Conservation (phyloP, 192 early-diverging fungal genomes). For the Rhizoclosmatium sp. region DNA sequence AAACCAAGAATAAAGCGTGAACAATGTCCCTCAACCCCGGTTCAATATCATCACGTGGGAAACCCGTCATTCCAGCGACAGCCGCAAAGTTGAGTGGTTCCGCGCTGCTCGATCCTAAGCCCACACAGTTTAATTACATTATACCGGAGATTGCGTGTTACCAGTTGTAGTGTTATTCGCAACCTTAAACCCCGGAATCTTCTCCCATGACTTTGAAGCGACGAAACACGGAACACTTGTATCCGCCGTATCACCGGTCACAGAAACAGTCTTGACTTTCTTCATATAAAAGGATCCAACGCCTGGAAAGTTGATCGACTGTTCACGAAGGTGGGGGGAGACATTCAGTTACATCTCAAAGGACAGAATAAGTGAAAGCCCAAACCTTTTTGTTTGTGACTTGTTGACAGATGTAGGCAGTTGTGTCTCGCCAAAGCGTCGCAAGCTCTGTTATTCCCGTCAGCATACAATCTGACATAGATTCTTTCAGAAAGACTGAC, state of each 20-base stretch:
- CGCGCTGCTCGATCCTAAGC: conserved; percentile 35
- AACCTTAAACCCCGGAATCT: conserved; percentile 51
- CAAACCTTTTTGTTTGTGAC: conserved; percentile 45
- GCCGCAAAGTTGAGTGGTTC: conserved; percentile 57
- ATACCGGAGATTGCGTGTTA: neutral
- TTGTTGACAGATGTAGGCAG: conserved; percentile 35
- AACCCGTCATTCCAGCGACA: conserved; percentile 40
- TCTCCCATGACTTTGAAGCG: conserved; percentile 53
- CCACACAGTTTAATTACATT: neutral
- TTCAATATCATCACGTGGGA: conserved; percentile 53
- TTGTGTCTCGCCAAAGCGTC: conserved; percentile 48
- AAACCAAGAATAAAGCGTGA: conserved; percentile 47
- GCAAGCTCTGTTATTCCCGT: conserved; percentile 40
- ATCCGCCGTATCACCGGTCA: conserved; percentile 25
- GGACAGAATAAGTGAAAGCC: neutral
- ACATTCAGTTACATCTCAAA: neutral
- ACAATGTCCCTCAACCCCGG: conserved; percentile 57
- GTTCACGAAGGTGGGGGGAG: neutral
- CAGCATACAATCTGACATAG: neutral
- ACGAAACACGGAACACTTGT: conserved; percentile 41
- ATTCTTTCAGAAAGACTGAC: conserved; percentile 23
- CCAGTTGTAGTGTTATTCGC: neutral
- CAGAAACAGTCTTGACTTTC: conserved; percentile 32
- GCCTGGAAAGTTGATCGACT: conserved; percentile 51
- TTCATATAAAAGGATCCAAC: conserved; percentile 52